These are phyloP conservation scores for Mitragyna speciosa DNA, from an alignment of 257 asterid genomes.

Conservation along the genomic window DNA sequence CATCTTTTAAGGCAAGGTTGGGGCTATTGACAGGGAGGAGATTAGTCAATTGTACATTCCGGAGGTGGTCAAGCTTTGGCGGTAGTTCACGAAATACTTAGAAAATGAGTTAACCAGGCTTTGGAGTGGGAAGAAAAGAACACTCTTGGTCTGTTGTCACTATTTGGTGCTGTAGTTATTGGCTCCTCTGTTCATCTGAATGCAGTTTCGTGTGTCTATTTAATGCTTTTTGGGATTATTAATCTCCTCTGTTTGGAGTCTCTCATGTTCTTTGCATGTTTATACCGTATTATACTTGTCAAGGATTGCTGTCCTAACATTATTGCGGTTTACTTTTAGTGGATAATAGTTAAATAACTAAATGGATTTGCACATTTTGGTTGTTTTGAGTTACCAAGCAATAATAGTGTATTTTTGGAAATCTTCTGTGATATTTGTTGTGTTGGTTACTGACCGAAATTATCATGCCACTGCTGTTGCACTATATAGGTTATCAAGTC, in stretches of 20 bases:
- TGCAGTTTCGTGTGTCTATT: constrained; percentile 17
- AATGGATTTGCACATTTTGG: not conserved
- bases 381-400: not conserved
- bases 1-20: constrained; percentile 66
- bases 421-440: not conserved
- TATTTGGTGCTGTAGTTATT: constrained; percentile 16
- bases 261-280: not conserved
- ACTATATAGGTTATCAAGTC: not conserved
- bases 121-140: constrained; percentile 21
- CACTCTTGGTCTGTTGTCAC: constrained; percentile 23
- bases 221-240: constrained; percentile 23
- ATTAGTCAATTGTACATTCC: constrained; percentile 57
- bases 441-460: not conserved
- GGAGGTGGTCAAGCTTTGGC: constrained; percentile 74
- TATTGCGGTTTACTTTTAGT: not conserved
- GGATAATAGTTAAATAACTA: not conserved
- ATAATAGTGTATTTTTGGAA: not conserved
- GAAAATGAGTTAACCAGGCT: constrained; percentile 33
- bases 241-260: constrained; percentile 31
- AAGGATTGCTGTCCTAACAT: not conserved
- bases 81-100: constrained; percentile 48
- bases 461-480: not conserved
- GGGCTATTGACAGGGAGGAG: constrained; percentile 61
- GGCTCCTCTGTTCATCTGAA: constrained; percentile 16
- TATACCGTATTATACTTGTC: not conserved